Conservation (phyloP, 768 basidiomycete species). For the Phallus indusiatus region DNA sequence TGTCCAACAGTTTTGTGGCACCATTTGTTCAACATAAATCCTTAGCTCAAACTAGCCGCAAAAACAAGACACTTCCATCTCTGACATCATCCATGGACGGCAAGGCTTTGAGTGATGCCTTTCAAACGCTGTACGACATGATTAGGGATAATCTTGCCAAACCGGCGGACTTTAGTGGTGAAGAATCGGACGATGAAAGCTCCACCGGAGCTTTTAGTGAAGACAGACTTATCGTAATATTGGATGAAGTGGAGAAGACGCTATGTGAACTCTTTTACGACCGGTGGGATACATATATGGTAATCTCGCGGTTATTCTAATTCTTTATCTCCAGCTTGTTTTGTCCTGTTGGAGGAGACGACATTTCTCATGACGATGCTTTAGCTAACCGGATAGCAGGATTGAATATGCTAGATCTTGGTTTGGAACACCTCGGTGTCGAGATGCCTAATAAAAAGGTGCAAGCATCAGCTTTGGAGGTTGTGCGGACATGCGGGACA, state of each 20-base stretch:
- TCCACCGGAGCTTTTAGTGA: conserved; percentile 24
- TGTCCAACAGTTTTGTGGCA: conserved; percentile 27
- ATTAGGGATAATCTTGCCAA: conserved; percentile 52
- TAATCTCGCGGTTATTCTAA: neutral
- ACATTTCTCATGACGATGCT: conserved; percentile 83
- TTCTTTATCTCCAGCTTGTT: conserved; percentile 47
- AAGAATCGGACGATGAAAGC: conserved; percentile 16
- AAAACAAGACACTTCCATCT: neutral
- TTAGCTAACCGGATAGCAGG: conserved; percentile 85
- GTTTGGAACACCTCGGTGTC: conserved; percentile 82
- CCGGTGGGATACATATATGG: conserved; percentile 35
- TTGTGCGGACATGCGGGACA: conserved; percentile 68
- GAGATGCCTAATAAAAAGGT: conserved; percentile 48
- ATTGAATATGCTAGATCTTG: conserved; percentile 82
- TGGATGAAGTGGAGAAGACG: conserved; percentile 67
- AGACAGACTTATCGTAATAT: conserved; percentile 42
- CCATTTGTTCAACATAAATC: conserved; percentile 39
- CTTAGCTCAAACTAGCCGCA: neutral
- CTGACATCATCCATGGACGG: conserved; percentile 23
- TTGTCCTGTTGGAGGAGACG: conserved; percentile 62
- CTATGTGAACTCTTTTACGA: conserved; percentile 78
- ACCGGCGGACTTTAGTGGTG: conserved; percentile 19
- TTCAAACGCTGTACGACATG: conserved; percentile 64
- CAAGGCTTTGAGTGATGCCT: conserved; percentile 32
- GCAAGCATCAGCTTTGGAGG: conserved; percentile 41